These are phyloP conservation scores for Neonectria ditissima DNA, from an alignment of 2,329 filamentous ascomycete species.

Conservation along the genomic window DNA sequence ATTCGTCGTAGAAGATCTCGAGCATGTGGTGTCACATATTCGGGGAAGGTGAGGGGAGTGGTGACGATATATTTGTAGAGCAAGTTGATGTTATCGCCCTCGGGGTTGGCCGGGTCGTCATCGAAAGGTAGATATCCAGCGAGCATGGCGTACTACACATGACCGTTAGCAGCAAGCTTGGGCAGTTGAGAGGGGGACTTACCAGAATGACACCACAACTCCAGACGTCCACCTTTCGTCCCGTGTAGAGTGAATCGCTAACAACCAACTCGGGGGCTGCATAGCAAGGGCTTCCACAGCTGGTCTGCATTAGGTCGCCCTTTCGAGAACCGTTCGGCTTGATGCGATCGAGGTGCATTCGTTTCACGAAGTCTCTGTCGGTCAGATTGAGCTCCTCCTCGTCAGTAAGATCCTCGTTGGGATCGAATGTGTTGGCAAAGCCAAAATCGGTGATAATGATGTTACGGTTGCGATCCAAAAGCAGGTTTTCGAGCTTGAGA, in stretches of 20 bases:
- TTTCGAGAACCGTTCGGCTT: constrained; percentile 81
- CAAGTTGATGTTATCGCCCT: constrained; percentile 98
- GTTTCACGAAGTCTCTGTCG: constrained; percentile 90
- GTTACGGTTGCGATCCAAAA: constrained; percentile 95
- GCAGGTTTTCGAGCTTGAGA: constrained; percentile 93
- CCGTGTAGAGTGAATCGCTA: constrained; percentile 96
- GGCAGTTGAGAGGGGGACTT: constrained; percentile 54
- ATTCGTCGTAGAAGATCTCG: constrained; percentile 93
- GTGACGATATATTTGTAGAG: constrained; percentile 99
- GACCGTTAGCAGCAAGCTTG: constrained; percentile 26
- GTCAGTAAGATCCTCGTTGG: constrained; percentile 86
- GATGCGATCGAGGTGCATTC: constrained; percentile 83
- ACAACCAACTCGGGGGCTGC: constrained; percentile 97
- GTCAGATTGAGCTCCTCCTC: constrained; percentile 89
- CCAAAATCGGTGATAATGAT: constrained; percentile 99
- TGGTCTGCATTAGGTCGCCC: constrained; percentile 98
- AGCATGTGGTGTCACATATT: constrained; percentile 98
- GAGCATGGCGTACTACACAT: constrained; percentile 93
- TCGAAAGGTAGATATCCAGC: constrained; percentile 98
- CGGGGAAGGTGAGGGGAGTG: constrained; percentile 95
- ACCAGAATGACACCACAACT: constrained; percentile 98
- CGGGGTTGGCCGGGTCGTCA: constrained; percentile 96
- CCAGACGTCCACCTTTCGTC: constrained; percentile 98
- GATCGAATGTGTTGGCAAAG: constrained; percentile 97
- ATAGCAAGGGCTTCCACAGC: constrained; percentile 97